phyloP scores from a whole-genome alignment of 176 grass and related monocot species.

The sorghum (Sorghum bicolor) region DNA sequence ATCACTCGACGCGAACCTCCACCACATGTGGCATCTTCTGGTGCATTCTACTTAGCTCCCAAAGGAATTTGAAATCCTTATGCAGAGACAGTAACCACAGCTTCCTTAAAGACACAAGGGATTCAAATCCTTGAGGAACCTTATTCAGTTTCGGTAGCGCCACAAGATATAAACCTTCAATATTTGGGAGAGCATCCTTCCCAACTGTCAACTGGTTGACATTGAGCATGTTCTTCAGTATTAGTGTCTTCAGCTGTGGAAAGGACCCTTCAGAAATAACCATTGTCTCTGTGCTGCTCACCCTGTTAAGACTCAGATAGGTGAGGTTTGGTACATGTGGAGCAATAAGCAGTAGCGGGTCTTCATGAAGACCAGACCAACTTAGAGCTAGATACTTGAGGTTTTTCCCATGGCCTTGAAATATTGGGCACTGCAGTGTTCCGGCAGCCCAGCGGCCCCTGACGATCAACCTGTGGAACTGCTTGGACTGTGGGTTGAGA shows the following conservation, averaged over 20 bases:
- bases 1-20: not conserved
- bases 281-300: conserved; percentile 10
- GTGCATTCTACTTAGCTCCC: not conserved
- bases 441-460: not conserved
- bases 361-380: not conserved
- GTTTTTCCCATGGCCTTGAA: not conserved
- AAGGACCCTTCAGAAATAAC: conserved; percentile 16
- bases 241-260: conserved; percentile 4
- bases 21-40: not conserved
- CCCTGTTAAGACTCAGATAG: conserved; percentile 16
- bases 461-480: conserved; percentile 8
- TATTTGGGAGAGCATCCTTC: not conserved
- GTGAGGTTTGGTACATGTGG: conserved; percentile 9
- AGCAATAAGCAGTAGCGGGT: conserved; percentile 18
- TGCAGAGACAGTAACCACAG: not conserved
- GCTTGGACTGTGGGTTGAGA: not conserved
- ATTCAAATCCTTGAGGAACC: conserved; percentile 18
- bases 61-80: not conserved
- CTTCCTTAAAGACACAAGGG: not conserved
- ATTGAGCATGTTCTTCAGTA: not conserved
- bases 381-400: conserved; percentile 21
- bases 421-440: conserved; percentile 28
- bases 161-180: conserved; percentile 15
- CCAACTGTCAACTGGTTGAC: conserved; percentile 20
- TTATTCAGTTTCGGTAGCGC: not conserved